phyloP scores from a whole-genome alignment of 1,284 basidiomycete species.

The Ustilago curta region DNA sequence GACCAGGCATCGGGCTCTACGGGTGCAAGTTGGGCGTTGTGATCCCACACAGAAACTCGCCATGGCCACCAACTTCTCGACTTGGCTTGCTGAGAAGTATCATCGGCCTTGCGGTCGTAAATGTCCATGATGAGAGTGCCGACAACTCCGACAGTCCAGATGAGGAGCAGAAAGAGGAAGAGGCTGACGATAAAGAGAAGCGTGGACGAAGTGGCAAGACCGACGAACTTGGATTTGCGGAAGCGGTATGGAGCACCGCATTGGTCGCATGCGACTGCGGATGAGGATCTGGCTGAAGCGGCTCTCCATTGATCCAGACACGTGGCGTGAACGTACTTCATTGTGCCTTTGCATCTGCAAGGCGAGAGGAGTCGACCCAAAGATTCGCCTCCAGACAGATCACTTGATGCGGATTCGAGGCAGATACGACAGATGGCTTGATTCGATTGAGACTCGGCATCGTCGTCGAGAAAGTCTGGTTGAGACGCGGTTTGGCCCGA shows the following conservation, averaged over 20 bases:
- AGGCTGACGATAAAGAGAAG: constrained; percentile 50
- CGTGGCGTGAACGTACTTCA: constrained; percentile 66
- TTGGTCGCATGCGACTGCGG: constrained; percentile 59
- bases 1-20: constrained; percentile 35
- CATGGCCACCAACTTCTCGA: constrained; percentile 37
- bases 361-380: constrained; percentile 52
- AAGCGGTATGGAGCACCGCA: constrained; percentile 62
- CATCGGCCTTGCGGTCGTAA: constrained; percentile 22
- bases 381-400: constrained; percentile 32
- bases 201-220: constrained; percentile 47
- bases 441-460: constrained; percentile 20
- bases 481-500: neutral
- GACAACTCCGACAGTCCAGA: constrained; percentile 45
- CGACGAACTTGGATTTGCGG: constrained; percentile 51
- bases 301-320: constrained; percentile 62
- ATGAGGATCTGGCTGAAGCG: constrained; percentile 43
- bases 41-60: constrained; percentile 8
- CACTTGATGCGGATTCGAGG: constrained; percentile 31
- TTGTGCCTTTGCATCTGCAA: constrained; percentile 63
- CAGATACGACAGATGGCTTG: constrained; percentile 49
- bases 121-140: constrained; percentile 42
- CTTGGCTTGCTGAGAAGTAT: neutral
- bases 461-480: constrained; percentile 13
- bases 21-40: neutral
- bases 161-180: constrained; percentile 45